Conservation (phyloP, 768 basidiomycete species). For the Xerocomellus amylosporus region DNA sequence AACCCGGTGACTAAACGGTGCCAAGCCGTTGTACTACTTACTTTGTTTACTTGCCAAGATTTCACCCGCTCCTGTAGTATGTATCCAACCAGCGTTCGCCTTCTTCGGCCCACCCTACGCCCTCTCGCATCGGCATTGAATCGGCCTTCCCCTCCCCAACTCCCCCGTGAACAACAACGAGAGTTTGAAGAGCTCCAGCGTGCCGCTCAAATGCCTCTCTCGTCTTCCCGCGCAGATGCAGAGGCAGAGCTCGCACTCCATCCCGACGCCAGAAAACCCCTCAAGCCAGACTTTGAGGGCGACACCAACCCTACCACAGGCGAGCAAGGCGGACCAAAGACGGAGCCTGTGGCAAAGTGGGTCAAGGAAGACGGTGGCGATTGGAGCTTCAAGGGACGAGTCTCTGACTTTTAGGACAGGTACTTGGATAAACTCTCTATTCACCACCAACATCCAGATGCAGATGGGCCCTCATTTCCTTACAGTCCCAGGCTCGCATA, state of each 20-base stretch:
- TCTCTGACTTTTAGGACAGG: constrained; percentile 69
- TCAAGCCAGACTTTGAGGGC: constrained; percentile 73
- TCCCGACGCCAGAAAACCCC: constrained; percentile 62
- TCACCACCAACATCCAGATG: no score
- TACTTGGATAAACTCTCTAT: background rate
- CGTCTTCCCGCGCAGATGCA: constrained; percentile 28
- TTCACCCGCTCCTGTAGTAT: no score
- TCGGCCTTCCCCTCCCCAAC: constrained; percentile 69
- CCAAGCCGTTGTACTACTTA: no score
- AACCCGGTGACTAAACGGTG: no score
- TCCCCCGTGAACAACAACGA: constrained; percentile 72
- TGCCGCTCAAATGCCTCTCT: constrained; percentile 48
- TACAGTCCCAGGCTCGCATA: background rate
- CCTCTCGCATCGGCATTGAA: constrained; percentile 38
- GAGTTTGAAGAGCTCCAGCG: constrained; percentile 86
- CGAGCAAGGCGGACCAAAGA: constrained; percentile 84
- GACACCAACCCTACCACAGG: constrained; percentile 80
- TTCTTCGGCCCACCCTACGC: background rate
- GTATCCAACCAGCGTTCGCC: background rate
- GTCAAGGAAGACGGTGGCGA: constrained; percentile 56
- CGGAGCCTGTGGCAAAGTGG: constrained; percentile 71
- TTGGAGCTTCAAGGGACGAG: constrained; percentile 89
- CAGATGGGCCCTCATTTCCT: background rate
- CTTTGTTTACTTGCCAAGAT: no score
- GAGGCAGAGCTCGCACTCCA: constrained; percentile 52